A percentile compares a stretch with the other conserved stretches of the same genome.
Conservation (phyloP, 495 filamentous ascomycete genomes). For the Echria macrotheca region DNA sequence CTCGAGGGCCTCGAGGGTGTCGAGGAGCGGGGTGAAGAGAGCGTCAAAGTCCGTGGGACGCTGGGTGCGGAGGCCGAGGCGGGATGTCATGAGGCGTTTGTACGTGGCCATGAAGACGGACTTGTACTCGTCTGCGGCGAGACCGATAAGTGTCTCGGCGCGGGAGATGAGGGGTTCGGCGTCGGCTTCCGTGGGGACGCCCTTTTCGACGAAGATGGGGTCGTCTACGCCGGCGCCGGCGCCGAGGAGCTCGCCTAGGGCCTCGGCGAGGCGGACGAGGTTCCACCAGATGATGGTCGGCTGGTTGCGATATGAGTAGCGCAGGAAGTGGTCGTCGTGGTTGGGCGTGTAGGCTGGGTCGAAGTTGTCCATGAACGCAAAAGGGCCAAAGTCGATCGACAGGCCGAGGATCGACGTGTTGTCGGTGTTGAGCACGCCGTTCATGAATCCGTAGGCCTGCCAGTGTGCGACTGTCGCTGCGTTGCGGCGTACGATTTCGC, state of each 20-base stretch:
- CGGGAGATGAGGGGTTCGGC: conserved; percentile 63
- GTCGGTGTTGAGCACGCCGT: conserved; percentile 90
- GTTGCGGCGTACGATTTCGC: conserved; percentile 81
- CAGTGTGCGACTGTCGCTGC: conserved; percentile 85
- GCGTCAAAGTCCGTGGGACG: conserved; percentile 69
- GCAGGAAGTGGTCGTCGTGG: conserved; percentile 82
- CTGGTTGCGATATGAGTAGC: conserved; percentile 91
- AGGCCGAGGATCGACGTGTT: conserved; percentile 90
- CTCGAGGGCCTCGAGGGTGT: conserved; percentile 70
- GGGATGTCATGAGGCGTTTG: conserved; percentile 68
- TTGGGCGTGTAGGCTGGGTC: conserved; percentile 94
- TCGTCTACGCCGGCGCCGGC: conserved; percentile 63
- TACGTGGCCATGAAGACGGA: conserved; percentile 81
- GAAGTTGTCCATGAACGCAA: conserved; percentile 94
- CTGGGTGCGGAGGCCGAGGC: conserved; percentile 65
- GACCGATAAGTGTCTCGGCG: conserved; percentile 75
- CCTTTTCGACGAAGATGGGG: conserved; percentile 60
- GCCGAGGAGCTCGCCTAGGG: conserved; percentile 83
- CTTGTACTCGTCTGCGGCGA: conserved; percentile 78
- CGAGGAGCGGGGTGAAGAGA: conserved; percentile 73
- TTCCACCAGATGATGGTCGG: conserved; percentile 99
- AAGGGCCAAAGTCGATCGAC: conserved; percentile 90
- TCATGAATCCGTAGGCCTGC: conserved; percentile 98
- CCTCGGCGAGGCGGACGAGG: conserved; percentile 83
- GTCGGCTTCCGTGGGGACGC: conserved; percentile 59